Percentiles rank a stretch among this genome's conserved stretches.
These are phyloP conservation scores for Auxenochlorella pyrenoidosa DNA, from an alignment of 139 green algal species.

Conservation along the genomic window DNA sequence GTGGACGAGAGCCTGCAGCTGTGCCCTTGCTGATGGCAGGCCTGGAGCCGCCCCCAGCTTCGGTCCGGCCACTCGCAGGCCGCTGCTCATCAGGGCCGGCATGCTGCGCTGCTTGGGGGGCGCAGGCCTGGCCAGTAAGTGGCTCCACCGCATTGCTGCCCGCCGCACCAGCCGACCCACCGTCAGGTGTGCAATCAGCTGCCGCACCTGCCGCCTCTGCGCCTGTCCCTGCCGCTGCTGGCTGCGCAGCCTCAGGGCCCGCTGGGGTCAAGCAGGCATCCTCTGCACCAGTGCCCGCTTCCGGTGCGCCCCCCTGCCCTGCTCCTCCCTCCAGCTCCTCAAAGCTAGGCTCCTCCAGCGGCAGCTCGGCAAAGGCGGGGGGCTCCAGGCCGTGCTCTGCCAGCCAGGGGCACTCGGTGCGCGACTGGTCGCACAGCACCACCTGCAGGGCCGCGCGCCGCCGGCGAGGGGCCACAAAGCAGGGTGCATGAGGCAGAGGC, in stretches of 20 bases:
- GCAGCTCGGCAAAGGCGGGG: background rate
- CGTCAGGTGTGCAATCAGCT: background rate
- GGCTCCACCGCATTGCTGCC: no score
- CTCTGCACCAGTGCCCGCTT: background rate
- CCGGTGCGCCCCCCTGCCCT: background rate
- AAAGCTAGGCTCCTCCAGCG: background rate
- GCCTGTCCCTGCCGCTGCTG: background rate
- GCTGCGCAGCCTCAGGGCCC: background rate
- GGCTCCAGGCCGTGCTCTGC: background rate
- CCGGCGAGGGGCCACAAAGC: background rate
- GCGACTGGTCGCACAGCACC: constrained; percentile 7
- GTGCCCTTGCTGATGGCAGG: no score
- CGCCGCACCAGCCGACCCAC: background rate
- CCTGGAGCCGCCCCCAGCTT: no score
- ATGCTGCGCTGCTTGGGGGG: no score
- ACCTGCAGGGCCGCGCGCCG: background rate
- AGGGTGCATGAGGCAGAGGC: background rate
- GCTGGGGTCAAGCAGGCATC: background rate
- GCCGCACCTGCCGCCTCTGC: background rate
- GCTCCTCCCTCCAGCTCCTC: background rate
- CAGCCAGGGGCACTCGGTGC: constrained; percentile 1
- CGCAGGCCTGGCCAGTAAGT: no score
- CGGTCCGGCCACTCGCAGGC: no score
- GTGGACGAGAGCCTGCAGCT: background rate
- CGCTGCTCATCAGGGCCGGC: no score